Base-by-base conservation (phyloP, 768 basidiomycete genomes). In the Trametes villosa region DNA sequence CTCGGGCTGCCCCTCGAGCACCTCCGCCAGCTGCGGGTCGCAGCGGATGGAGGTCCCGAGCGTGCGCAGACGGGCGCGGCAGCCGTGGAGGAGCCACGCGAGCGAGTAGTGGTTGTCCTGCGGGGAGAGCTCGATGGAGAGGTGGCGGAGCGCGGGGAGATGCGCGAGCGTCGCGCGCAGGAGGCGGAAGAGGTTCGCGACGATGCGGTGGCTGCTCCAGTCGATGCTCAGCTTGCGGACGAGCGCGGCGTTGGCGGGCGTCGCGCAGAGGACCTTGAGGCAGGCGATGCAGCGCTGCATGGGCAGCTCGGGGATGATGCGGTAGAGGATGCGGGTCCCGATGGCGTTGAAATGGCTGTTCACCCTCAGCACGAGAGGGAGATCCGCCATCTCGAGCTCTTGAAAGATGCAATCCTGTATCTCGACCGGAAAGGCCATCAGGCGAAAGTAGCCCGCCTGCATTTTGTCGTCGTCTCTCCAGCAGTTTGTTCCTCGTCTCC, bases 11-110 rank as follows among this genome's bases (percentile, higher is more conserved):
- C 74, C 71, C 56, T 79, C 81, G 54, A 88, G 76, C 69, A 87
- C 86, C 9, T 65, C 57, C 0, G 82, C 82, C 15, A 88, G 75
- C 4, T 72, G 67, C 4, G 68, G 64, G 40, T 81, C 79, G 65
- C 80, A 86, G n/a, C 79, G 78, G 71, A 86, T 79, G 18, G 86
- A 84, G 0, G 85, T 86, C 11, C 81, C 77, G 65, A 88, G 78
- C 0, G 74, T 66, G n/a, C 68, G 64, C 30, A 89, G 77, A 6
- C 71, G 70, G 64, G 85, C 82, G 11, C 75, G 59, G 67, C 78
- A 78, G 8, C 71, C 73, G 7, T 74, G 66, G 45, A 86, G 78
- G 30, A 86, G 72, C 83, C 85, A 85, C 3, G 78, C 71, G 2
- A 82, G 76, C 30, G 71, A 4, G 64, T 67, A 54, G 70, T 75